phyloP scores from a whole-genome alignment of 2,329 filamentous ascomycete species.

The Neurospora sp. region DNA sequence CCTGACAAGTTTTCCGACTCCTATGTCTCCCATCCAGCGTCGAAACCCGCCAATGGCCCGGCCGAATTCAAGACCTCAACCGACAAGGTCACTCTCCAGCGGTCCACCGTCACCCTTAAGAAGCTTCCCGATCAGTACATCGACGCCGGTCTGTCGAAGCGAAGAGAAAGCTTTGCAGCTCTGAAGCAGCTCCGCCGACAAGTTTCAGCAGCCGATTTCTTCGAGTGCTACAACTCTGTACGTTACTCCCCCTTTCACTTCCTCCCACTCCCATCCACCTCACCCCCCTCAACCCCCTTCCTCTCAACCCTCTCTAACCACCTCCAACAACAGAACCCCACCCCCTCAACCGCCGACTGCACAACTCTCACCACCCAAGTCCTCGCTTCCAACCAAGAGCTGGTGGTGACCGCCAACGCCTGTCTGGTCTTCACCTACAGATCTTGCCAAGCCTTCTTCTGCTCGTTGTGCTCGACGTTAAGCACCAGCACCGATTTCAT shows the following conservation, averaged over 20 bases:
- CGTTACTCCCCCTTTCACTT: conserved; percentile 1
- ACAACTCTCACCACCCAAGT: conserved; percentile 23
- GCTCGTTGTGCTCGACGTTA: conserved; percentile 25
- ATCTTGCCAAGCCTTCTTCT: conserved; percentile 30
- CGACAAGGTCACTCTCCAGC: conserved; percentile 13
- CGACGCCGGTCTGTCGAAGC: conserved; percentile 7
- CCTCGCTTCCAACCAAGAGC: conserved; percentile 17
- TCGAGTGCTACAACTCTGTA: conserved; percentile 25
- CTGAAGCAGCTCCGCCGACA: conserved; percentile 15
- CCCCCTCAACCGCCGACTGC: conserved; percentile 23
- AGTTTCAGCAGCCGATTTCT: conserved; percentile 22
- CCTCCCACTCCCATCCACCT: not conserved
- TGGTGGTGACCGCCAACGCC: conserved; percentile 22
- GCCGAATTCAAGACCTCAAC: conserved; percentile 15
- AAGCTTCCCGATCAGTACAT: conserved; percentile 16
- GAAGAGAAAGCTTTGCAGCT: conserved; percentile 11
- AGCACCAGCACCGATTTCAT: conserved; percentile 26
- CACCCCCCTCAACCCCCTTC: no score
- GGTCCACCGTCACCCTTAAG: conserved; percentile 17
- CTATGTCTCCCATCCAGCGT: conserved; percentile 5
- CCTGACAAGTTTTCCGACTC: conserved; percentile 7
- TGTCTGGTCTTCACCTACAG: conserved; percentile 25
- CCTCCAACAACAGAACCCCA: conserved; percentile 16
- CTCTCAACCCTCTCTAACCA: not conserved
- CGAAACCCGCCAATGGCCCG: conserved; percentile 10